Base-by-base conservation (phyloP, 2,329 filamentous ascomycete species). In the Colletotrichum sp. region DNA sequence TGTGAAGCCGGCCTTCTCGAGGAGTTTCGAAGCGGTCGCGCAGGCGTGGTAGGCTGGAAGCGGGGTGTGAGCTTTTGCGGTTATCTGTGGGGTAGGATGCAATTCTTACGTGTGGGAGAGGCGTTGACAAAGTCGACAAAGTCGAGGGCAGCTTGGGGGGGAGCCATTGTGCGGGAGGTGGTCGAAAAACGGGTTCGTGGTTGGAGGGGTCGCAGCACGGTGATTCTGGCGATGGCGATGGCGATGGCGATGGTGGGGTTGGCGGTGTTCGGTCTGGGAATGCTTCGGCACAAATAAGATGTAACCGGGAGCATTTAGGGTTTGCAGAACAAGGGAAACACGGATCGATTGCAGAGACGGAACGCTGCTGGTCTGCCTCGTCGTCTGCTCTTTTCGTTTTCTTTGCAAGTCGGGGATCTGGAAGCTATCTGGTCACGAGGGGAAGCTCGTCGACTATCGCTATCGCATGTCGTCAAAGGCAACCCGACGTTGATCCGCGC, bases 81-180 rank as follows among this genome's bases (percentile, higher is more conserved):
- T 43, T 73, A 61, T 73, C 24, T 26, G 71, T 77, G 81, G 78
- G 79, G 79, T 70, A 28, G 13, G 38, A 48, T 66, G 79, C 30
- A 13, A 26, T 12, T 82, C 92, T 80, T 90, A 98, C 96, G 96
- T 69, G 96, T 98, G 14, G 97, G 97, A 74, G 96, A 98, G 77
- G 93, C 94, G 86, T 98, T 98, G 84, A 98, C 93, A 87, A 98
- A 98, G 86, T 95, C 94, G 82, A 98, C 87, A 85, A 98, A 98
- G 88, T 97, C 95, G 85, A 94, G 87, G 70, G 95, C 95, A 69
- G 91, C 85, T 79, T 88, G 84, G 43, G 88, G 87, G 66, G 89
- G 87, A 64, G 89, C 86, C 90, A 91, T 91, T 80, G 75, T 85
- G 81, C 77, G 78, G 74, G 80, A 65, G 2, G 83, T 80, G 56